Base-by-base conservation (phyloP, 352 stramenopile genomes). In the Globisporangium orthogonon region DNA sequence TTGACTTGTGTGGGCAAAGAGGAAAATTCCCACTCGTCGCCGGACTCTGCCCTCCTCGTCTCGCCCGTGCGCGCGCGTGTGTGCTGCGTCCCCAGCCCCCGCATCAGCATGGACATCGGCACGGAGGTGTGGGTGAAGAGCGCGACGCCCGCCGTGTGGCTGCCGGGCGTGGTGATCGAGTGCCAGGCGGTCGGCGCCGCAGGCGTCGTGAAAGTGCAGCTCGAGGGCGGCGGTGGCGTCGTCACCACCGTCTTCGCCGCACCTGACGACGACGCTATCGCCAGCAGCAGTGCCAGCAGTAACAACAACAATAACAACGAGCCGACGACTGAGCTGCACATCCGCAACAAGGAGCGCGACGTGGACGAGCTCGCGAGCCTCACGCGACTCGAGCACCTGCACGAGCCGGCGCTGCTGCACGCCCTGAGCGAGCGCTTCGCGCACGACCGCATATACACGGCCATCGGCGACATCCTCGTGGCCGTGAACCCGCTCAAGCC, bases 381-480 rank as follows among this genome's bases (percentile, higher is more conserved):
- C 65, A 91, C 85, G 30, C 70, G 64, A 3, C 78, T 95, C 48
- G 79, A 91, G 50, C 84, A 96, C 52, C 58, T 95, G 58, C 85
- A 96, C 58, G 86, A 94, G 62, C 78, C 86, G 9, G 81, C 83
- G 57, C 67, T 96, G 51, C 65, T 96, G 17, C 78, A 94, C 57
- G 85, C 83, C 33, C 71, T 96, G 15, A 78, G 71, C 52, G 78
- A 92, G 46, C 83, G 86, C 18, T 96, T 93, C 47, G 51, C 53
- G 15, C 56, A 77, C 46, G 78, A 94, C 65, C 56, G 80, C 56
- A 93, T 96, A 65, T 96, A 96, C 69, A 95, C 87, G 14, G 91
- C 76, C 4, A 94, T 93, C 56, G 87, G 85, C 31, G 80, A 91
- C 59, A 93, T 95, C 57, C 60, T 96, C 37, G 71, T 96, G 52